A percentile compares a stretch with the other conserved stretches of the same genome.
Evolutionary conservation across 2,329 filamentous ascomycete genomes (phyloP).

Genomic region (Xylariaceae sp.): DNA sequence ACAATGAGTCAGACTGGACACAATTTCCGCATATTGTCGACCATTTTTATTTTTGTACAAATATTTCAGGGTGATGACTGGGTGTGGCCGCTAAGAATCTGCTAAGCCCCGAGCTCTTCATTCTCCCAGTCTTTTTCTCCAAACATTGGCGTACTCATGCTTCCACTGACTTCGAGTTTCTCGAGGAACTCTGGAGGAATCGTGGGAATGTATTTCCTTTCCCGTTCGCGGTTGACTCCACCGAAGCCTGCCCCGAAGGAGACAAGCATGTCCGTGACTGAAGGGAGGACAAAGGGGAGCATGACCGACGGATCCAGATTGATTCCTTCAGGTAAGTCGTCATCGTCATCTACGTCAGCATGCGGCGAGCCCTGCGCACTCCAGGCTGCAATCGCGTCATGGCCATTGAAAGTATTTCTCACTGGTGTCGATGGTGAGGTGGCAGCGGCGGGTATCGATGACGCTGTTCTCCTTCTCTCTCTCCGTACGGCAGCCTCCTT

Average conservation of each 20-base stretch:
- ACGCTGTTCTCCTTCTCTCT: conserved; percentile 45
- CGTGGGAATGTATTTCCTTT: conserved; percentile 91
- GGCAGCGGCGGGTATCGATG: conserved; percentile 35
- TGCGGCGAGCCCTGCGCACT: conserved; percentile 39
- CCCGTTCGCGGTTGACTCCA: conserved; percentile 82
- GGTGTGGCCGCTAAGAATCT: conserved; percentile 12
- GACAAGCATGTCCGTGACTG: conserved; percentile 94
- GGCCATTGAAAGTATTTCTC: conserved; percentile 37
- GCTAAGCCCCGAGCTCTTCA: conserved; percentile 46
- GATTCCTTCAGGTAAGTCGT: conserved; percentile 67
- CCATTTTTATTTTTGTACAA: no score
- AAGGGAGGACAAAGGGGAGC: conserved; percentile 90
- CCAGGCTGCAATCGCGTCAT: conserved; percentile 40
- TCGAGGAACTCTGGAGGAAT: conserved; percentile 89
- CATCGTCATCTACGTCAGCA: conserved; percentile 53
- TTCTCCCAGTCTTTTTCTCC: conserved; percentile 63
- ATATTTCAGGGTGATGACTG: background rate
- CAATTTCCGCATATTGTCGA: conserved; percentile 3
- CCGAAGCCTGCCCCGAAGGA: conserved; percentile 94
- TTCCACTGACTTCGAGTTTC: conserved; percentile 65
- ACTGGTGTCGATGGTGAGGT: conserved; percentile 35
- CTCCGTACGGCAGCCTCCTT: conserved; percentile 62
- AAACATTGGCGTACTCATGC: conserved; percentile 51
- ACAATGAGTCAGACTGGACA: conserved; percentile 8
- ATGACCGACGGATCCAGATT: conserved; percentile 86